Base-by-base conservation (phyloP, 805 yeast species). In the Yamadazyma sp. region DNA sequence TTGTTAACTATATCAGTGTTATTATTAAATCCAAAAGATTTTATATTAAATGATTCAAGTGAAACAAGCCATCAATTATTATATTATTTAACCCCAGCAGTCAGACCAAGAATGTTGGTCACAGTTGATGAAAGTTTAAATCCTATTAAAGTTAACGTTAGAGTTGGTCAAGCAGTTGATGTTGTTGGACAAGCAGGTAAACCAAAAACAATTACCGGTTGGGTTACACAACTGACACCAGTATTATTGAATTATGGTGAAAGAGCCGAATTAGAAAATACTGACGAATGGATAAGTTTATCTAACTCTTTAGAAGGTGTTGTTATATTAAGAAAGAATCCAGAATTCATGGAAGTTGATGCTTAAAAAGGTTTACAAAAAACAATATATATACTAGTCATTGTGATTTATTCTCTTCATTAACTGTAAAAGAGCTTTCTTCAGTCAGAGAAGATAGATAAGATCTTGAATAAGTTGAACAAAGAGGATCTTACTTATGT, bases 161-260 rank as follows among this genome's bases (percentile, higher is more conserved):
- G 99, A 56, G 98, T 93, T 20, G 99, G 99, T 44, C 97, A 91
- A 65, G 98, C 98, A 5, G 98, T 93, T 19, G 98, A 93, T 58
- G 87, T 89, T 25, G 98, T 93, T 43, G 99, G 98, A 22, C 98
- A 91, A 61, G 99, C 98, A 0, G 99, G 99, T 67, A 87, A 86
- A 50, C 99, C 98, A 31, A 93, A 93, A 71, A 89, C 97, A 9
- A 93, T 93, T 31, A 93, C 99, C 4, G 99, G 99, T 23, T 93
- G 98, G 98, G 98, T 93, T 14, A 93, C 99, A 1, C 98, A 93
- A 55, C 85, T 93, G 4, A 93, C 99, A 0, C 99, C 99, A 0
- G 99, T 93, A 14, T 69, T 93, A 49, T 71, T 93, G 38, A 89
- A 93, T 26, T 80, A 81, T 49, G 98, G 98, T 28, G 99, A 93